Percentiles rank a stretch among this genome's conserved stretches.
Evolutionary conservation across 768 basidiomycete genomes (phyloP).

Genomic region (Coprinopsis cinerea): DNA sequence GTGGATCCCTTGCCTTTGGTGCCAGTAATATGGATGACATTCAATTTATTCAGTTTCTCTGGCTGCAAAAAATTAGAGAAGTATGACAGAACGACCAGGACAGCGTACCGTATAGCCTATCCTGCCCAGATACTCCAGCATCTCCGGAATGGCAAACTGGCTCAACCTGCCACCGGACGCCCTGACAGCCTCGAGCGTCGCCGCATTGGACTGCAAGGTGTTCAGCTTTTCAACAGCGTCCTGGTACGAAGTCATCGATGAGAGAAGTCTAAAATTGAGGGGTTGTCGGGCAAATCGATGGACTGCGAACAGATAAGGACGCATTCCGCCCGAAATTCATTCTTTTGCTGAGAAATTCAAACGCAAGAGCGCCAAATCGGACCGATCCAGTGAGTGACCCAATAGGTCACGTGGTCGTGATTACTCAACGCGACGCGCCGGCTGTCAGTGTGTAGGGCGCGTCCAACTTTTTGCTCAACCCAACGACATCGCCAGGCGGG

Average conservation of each 20-base stretch:
- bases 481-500: not conserved
- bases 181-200: constrained; percentile 79
- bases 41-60: constrained; percentile 76
- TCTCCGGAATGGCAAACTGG: constrained; percentile 75
- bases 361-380: not conserved
- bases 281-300: constrained; percentile 15
- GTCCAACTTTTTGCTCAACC: not conserved
- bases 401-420: constrained; percentile 7
- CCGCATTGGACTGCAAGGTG: constrained; percentile 87
- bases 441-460: too few species aligned
- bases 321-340: constrained; percentile 12
- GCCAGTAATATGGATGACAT: constrained; percentile 94
- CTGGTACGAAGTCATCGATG: constrained; percentile 63
- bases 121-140: constrained; percentile 81
- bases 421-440: too few species aligned
- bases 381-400: not conserved
- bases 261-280: constrained; percentile 23
- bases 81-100: constrained; percentile 4
- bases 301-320: constrained; percentile 19
- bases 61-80: constrained; percentile 41
- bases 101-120: constrained; percentile 78
- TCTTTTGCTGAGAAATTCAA: constrained; percentile 3
- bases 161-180: constrained; percentile 59
- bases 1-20: constrained; percentile 99
- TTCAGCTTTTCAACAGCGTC: constrained; percentile 74